Evolutionary conservation across 2,329 filamentous ascomycete genomes (phyloP).

Genomic region (Aspergillus sp.): DNA sequence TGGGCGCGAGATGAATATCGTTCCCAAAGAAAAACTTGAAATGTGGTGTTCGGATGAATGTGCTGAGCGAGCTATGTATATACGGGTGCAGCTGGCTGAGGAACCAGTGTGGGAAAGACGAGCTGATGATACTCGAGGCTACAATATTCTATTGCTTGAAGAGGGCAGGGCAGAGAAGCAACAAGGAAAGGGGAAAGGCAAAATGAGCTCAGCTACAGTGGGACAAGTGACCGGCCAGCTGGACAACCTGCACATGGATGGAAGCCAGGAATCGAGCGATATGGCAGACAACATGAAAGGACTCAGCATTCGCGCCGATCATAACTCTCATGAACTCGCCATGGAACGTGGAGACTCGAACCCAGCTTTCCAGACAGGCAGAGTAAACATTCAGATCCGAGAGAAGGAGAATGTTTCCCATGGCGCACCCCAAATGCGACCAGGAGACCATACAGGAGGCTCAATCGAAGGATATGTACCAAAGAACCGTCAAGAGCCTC

Average conservation of each 20-base stretch:
- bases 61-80: slow-evolving; percentile 72
- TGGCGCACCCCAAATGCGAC: slow-evolving; percentile 22
- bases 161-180: slow-evolving; percentile 45
- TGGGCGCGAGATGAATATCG: slow-evolving; percentile 58
- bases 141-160: slow-evolving; percentile 60
- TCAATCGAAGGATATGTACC: slow-evolving; percentile 40
- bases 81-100: slow-evolving; percentile 83
- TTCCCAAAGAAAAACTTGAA: slow-evolving; percentile 67
- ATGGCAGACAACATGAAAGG: slow-evolving; percentile 20
- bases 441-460: slow-evolving; percentile 31
- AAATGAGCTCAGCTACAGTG: slow-evolving; percentile 8
- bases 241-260: slow-evolving; percentile 14
- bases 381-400: slow-evolving; percentile 28
- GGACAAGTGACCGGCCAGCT: slow-evolving; percentile 22
- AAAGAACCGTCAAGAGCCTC: slow-evolving; percentile 12
- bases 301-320: slow-evolving; percentile 20
- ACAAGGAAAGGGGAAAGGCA: slow-evolving; percentile 14
- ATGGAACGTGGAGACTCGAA: slow-evolving; percentile 31
- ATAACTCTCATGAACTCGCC: slow-evolving; percentile 25
- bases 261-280: slow-evolving; percentile 6
- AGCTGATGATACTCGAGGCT: slow-evolving; percentile 42
- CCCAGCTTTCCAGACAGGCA: slow-evolving; percentile 18
- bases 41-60: slow-evolving; percentile 84
- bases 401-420: slow-evolving; percentile 23
- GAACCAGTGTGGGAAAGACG: slow-evolving; percentile 79